These are phyloP conservation scores for Candida boleticola DNA, from an alignment of 805 yeast genomes.

Conservation along the genomic window DNA sequence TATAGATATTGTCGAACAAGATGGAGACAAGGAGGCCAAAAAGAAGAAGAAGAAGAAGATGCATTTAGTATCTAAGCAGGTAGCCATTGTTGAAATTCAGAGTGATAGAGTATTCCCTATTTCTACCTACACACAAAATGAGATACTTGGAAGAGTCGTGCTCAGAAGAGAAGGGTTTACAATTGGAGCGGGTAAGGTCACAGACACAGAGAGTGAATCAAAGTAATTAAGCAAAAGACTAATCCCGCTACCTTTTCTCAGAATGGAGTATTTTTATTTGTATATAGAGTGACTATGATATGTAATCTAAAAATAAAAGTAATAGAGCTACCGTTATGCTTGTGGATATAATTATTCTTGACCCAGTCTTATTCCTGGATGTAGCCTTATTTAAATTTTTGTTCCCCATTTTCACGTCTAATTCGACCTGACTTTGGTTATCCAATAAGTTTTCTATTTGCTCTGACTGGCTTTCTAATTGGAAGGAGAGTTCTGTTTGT, in stretches of 20 bases:
- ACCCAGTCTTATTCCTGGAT: constrained; percentile 51
- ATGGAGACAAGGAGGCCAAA: constrained; percentile 10
- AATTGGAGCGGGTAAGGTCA: constrained; percentile 61
- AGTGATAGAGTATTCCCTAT: constrained; percentile 51
- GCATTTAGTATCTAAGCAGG: constrained; percentile 60
- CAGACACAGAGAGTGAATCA: constrained; percentile 10
- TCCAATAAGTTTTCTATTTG: constrained; percentile 61
- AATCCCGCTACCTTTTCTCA: background rate
- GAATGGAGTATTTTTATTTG: no score
- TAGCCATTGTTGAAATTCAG: constrained; percentile 54
- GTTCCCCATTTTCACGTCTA: constrained; percentile 71
- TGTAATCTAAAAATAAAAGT: constrained; percentile 35
- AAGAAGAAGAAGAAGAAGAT: constrained; percentile 41
- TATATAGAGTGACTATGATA: constrained; percentile 17
- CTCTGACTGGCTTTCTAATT: constrained; percentile 69
- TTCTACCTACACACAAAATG: constrained; percentile 45
- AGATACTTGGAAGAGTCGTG: constrained; percentile 63
- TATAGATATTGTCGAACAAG: constrained; percentile 22
- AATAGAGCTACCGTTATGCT: constrained; percentile 34
- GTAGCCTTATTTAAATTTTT: constrained; percentile 67
- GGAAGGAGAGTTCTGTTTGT: constrained; percentile 72
- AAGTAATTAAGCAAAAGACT: background rate
- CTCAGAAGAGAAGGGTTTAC: constrained; percentile 68
- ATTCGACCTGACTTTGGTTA: constrained; percentile 63
- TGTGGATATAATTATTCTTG: constrained; percentile 34